Evolutionary conservation across 768 basidiomycete genomes (phyloP), one percentile per base, ranked within the genome.

Genomic region (Mycena venus): DNA sequence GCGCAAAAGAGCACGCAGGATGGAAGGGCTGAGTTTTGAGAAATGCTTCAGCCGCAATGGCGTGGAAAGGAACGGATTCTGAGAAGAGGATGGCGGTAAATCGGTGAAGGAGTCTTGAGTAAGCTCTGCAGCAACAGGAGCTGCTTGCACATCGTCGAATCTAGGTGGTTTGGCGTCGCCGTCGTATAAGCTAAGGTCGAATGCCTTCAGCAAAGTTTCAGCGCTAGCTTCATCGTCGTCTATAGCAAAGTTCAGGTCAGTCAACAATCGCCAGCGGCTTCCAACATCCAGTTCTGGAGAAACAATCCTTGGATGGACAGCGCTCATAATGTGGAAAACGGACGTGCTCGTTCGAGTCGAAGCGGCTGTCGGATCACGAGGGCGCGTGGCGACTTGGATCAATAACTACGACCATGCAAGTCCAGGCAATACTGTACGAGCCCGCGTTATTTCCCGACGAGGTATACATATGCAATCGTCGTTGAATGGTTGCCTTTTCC

Each of bases 341-440:
- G 49, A 25, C 15, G n/a, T n/a, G n/a, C n/a, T 38, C 36, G 36
- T 38, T 15, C 4, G 53, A 55, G 29, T 21, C 23, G 11, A 29
- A 59, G 32, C 11, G 31, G 44, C 44, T 32, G 56, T 21, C 25
- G n/a, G 23, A 60, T 60, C 58, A 38, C 36, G 58, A 38, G 36
- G n/a, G 38, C 56, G 32, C 5, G 53, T 25, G n/a, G n/a, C n/a
- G 5, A 8, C 27, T 51, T 51, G 6, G 17, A 10, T 34, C 21
- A n/a, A n/a, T 32, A 17, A 32, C 21, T 19, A 2, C 51, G 27
- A 38, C 12, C 42, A 88, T 89, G 87, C 82, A 87, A 63, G 85
- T 88, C 25, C 84, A 84, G 81, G 87, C 86, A 40, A 85, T 89
- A 61, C 70, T 84, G 42, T 90, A 89, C 73, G 80, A 86, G 40